Evolutionary conservation across 106 monocot genomes (phyloP).

Genomic region (Platanthera zijinensis): DNA sequence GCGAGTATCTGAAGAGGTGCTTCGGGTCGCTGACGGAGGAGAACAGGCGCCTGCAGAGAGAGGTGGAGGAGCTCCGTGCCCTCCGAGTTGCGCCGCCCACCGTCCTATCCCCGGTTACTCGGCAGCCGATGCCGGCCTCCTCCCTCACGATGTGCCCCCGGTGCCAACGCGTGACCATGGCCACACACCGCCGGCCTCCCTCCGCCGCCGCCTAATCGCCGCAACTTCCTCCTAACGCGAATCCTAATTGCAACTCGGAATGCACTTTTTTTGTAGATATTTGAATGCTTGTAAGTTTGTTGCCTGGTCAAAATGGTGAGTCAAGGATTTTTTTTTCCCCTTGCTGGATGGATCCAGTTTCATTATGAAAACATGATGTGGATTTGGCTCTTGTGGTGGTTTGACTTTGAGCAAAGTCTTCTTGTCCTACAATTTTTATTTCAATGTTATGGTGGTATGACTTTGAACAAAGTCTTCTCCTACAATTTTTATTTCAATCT

Average conservation of each 20-base stretch:
- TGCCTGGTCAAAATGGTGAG: background rate
- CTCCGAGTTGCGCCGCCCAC: conserved; percentile 71
- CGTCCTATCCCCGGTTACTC: conserved; percentile 66
- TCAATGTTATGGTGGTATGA: background rate
- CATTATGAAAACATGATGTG: background rate
- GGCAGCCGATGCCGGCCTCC: conserved; percentile 59
- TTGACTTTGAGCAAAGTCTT: background rate
- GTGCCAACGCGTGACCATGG: conserved; percentile 60
- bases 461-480: too few species aligned
- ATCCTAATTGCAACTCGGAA: background rate
- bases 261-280: conserved; percentile 3
- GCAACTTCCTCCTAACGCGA: too few species aligned
- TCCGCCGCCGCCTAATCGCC: background rate
- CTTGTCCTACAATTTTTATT: background rate
- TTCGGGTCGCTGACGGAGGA: conserved; percentile 80
- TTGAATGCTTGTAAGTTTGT: background rate
- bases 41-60: conserved; percentile 73
- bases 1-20: conserved; percentile 83
- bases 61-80: conserved; percentile 87
- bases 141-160: conserved; percentile 83
- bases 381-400: background rate
- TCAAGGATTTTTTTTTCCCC: background rate
- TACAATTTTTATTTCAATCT: too few species aligned
- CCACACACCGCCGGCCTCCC: conserved; percentile 6
- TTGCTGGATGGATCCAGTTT: background rate